These are phyloP conservation scores for Blastobotrys peoriensis DNA, from an alignment of 805 yeast genomes.

Conservation along the genomic window DNA sequence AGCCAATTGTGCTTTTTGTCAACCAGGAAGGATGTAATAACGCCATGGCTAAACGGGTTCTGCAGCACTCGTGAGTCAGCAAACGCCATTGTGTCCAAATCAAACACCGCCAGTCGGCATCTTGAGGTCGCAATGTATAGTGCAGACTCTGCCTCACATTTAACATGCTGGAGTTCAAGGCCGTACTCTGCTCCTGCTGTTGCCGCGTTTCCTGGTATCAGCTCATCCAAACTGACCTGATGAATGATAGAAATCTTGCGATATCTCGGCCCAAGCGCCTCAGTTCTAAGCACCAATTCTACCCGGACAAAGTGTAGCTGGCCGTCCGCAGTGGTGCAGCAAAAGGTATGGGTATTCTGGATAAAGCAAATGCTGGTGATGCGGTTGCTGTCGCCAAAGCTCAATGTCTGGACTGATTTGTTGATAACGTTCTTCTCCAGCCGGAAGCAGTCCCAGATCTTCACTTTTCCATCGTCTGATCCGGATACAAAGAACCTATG, in stretches of 20 bases:
- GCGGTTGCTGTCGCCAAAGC: conserved; percentile 15
- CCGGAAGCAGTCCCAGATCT: conserved; percentile 69
- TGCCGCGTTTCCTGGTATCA: conserved; percentile 15
- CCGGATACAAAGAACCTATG: conserved; percentile 68
- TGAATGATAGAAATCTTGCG: conserved; percentile 33
- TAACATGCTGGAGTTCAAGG: conserved; percentile 38
- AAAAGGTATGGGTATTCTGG: conserved; percentile 27
- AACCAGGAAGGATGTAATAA: conserved; percentile 52
- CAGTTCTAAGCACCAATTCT: conserved; percentile 13
- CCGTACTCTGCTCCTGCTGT: conserved; percentile 36
- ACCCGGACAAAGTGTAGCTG: conserved; percentile 23
- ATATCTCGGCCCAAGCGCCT: conserved; percentile 16
- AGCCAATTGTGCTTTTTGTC: conserved; percentile 56
- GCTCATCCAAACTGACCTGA: conserved; percentile 27
- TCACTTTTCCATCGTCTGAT: conserved; percentile 65
- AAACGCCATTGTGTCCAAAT: conserved; percentile 50
- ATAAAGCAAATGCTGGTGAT: conserved; percentile 27
- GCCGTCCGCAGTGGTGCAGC: conserved; percentile 28
- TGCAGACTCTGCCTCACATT: conserved; percentile 36
- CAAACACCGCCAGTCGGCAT: conserved; percentile 47
- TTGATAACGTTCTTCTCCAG: conserved; percentile 52
- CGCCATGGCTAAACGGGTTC: conserved; percentile 61
- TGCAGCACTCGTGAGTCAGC: conserved; percentile 33
- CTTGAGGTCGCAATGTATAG: conserved; percentile 49
- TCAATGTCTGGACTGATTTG: conserved; percentile 25